Base-by-base conservation (phyloP, 2,329 filamentous ascomycete genomes). In the Cladorrhinum sp. region DNA sequence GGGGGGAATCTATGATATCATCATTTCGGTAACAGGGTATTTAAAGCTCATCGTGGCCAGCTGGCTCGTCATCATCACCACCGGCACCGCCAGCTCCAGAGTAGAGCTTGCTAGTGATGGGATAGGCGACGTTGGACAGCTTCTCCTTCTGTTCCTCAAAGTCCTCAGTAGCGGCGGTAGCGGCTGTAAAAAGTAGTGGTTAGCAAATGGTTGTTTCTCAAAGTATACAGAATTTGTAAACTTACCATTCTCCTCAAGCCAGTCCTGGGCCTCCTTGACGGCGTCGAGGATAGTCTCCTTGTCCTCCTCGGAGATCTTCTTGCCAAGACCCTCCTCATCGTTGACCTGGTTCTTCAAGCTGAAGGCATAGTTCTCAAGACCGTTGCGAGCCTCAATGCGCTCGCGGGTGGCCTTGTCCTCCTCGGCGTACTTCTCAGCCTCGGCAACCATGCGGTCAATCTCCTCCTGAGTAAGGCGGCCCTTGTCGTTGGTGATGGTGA, bases 141-240 rank as follows among this genome's bases (percentile, higher is more conserved):
- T 97, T 97, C 90, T 99, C 94, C 85, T 96, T 96, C 84, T 98
- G 94, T 86, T 99, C 95, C 79, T 97, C 93, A 72, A 98, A 97
- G 82, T 98, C 95, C 82, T 97, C 94, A 62, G 92, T 84, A 69
- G 83, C 86, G 66, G 95, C 95, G 57, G 89, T 89, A 68, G 89
- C 86, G 68, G 67, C 67, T 69, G 60, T 36, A 1, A 26, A 53
- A 33, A 3, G 26, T 28, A 5, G 2, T 36, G 18, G 62, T 69
- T 64, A 67, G 64, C 58, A 55, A 24, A 8, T 30, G 20, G 1
- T 8, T 23, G 20, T 16, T 26, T 48, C 23, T 12, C 3, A 53
- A 2, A 30, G 23, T 2, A 23, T 21, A 3, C 26, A 21, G 3
- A 14, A 12, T 8, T 23, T 8, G 20, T 24, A 30, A 52, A 55